A percentile compares a stretch with the other conserved stretches of the same genome.
These are phyloP conservation scores for Terana coerulea DNA, from an alignment of 768 basidiomycete species.

Conservation along the genomic window DNA sequence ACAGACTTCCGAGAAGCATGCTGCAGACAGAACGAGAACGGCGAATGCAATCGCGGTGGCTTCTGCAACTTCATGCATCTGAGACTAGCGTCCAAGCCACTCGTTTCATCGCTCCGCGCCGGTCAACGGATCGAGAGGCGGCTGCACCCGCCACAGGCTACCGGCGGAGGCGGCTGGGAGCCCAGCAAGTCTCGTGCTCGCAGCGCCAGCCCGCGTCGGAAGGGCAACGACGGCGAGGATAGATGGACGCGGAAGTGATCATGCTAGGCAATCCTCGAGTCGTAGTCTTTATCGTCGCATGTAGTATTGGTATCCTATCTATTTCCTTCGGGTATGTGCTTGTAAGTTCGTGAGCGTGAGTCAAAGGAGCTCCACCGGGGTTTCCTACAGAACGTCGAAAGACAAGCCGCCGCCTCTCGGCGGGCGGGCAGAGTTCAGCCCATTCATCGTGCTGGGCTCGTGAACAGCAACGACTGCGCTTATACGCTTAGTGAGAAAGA, in stretches of 20 bases:
- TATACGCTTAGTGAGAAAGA: background rate
- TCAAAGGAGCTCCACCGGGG: too few species aligned
- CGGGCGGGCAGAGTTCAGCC: too few species aligned
- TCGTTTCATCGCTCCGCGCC: constrained; percentile 72
- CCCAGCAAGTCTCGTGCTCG: constrained; percentile 65
- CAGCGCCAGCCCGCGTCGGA: constrained; percentile 68
- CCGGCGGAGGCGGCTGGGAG: constrained; percentile 79
- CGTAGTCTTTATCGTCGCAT: too few species aligned
- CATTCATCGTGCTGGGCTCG: too few species aligned
- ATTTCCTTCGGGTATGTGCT: constrained; percentile 1
- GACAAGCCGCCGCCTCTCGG: too few species aligned
- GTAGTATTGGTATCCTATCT: constrained; percentile 1
- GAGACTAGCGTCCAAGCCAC: constrained; percentile 78
- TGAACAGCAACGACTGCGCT: too few species aligned
- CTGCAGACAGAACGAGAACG: constrained; percentile 98
- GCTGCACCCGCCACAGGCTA: constrained; percentile 60
- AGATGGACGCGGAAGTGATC: constrained; percentile 40
- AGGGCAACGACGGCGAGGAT: constrained; percentile 66
- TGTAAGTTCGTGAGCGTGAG: too few species aligned
- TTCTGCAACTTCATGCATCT: constrained; percentile 99
- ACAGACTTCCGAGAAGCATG: constrained; percentile 99
- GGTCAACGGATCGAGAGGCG: constrained; percentile 84
- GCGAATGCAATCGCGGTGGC: constrained; percentile 95
- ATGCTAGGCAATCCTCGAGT: too few species aligned
- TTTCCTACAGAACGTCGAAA: too few species aligned